A percentile compares a stretch with the other conserved stretches of the same genome.
Evolutionary conservation across 176 grass and related monocot genomes (phyloP).

Genomic region (Tuctoria greenei): DNA sequence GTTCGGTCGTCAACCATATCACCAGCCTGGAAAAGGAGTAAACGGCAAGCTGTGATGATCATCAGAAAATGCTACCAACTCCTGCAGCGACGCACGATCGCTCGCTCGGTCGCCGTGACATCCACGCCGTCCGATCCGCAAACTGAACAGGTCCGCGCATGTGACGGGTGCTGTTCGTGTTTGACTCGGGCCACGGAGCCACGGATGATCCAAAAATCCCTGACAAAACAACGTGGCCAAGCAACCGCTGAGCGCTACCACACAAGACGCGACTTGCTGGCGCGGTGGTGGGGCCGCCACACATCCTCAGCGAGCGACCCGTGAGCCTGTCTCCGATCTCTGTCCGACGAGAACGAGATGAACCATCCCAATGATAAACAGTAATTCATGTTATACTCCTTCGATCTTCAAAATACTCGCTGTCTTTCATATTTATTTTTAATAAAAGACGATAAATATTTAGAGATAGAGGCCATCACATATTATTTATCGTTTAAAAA

Average conservation of each 20-base stretch:
- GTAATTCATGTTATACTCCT: too few relatives aligned
- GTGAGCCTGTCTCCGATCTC: not conserved
- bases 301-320: too few relatives aligned
- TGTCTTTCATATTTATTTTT: too few relatives aligned
- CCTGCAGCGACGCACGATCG: not conserved
- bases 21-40: not conserved
- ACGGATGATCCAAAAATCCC: not conserved
- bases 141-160: not conserved
- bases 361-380: not conserved
- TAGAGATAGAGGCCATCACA: too few relatives aligned
- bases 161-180: not conserved
- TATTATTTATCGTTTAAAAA: too few relatives aligned
- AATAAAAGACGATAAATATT: too few relatives aligned
- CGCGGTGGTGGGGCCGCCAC: too few relatives aligned
- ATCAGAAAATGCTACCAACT: not conserved
- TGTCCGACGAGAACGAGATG: too few relatives aligned
- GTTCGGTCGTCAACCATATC: not conserved
- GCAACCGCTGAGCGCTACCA: not conserved
- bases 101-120: too few relatives aligned
- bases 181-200: not conserved
- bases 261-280: slow-evolving; percentile 16
- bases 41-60: not conserved
- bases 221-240: not conserved
- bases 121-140: not conserved
- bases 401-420: too few relatives aligned